Evolutionary conservation across 1,284 basidiomycete genomes (phyloP).

Genomic region (Leccinum griseonigrum): DNA sequence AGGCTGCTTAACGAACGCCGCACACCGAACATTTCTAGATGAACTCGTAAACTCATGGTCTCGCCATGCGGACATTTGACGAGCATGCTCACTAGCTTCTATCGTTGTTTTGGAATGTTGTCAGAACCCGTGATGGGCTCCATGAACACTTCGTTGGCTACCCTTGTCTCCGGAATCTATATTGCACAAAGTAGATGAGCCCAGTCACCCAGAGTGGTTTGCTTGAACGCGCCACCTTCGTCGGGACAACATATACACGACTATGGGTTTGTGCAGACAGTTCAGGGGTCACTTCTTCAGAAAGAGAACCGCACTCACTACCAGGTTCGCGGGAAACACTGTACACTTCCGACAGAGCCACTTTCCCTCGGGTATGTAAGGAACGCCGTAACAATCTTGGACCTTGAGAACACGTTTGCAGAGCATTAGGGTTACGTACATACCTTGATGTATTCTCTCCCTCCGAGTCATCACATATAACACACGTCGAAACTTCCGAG

Average conservation of each 20-base stretch:
- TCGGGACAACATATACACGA: conserved; percentile 94
- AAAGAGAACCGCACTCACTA: conserved; percentile 52
- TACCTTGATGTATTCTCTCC: conserved; percentile 98
- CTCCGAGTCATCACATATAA: conserved; percentile 97
- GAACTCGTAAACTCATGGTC: conserved; percentile 12
- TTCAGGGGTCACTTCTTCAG: neutral
- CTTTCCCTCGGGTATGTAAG: conserved; percentile 99
- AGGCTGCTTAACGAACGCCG: conserved; percentile 81
- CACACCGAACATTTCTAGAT: conserved; percentile 84
- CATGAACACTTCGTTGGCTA: conserved; percentile 97
- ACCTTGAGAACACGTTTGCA: conserved; percentile 10
- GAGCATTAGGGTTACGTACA: conserved; percentile 16
- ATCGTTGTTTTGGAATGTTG: conserved; percentile 85
- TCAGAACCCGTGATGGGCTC: conserved; percentile 95
- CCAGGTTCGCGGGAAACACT: conserved; percentile 94
- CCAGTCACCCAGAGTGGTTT: conserved; percentile 93
- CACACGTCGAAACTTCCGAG: conserved; percentile 92
- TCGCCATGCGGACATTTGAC: neutral
- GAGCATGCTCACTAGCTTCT: conserved; percentile 78
- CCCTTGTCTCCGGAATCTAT: conserved; percentile 95
- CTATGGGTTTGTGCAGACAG: conserved; percentile 38
- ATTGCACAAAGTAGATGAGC: conserved; percentile 96
- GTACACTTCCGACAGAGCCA: conserved; percentile 99
- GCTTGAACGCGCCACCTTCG: conserved; percentile 98
- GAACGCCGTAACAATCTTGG: conserved; percentile 96